phyloP scores from a whole-genome alignment of 352 stramenopile genomes.

The Globisporangium irregulare region DNA sequence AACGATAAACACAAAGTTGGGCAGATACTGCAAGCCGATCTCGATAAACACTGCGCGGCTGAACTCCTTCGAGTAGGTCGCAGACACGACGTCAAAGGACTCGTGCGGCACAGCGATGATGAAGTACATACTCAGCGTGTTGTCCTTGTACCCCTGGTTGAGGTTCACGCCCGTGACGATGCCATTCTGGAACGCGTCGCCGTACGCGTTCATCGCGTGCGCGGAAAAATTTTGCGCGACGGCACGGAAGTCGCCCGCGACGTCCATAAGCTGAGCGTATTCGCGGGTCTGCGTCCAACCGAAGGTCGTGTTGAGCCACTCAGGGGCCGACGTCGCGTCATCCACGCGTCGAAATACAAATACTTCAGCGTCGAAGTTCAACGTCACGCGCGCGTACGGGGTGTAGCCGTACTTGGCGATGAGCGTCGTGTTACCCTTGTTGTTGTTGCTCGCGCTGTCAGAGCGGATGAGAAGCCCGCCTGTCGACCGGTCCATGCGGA shows the following conservation, averaged over 20 bases:
- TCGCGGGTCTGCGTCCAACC: conserved; percentile 61
- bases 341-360: conserved; percentile 71
- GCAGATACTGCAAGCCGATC: conserved; percentile 50
- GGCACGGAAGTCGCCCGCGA: conserved; percentile 59
- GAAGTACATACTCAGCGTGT: conserved; percentile 82
- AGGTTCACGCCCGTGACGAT: conserved; percentile 68
- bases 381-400: conserved; percentile 61
- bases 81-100: conserved; percentile 47
- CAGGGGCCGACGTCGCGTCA: conserved; percentile 46
- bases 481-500: conserved; percentile 64
- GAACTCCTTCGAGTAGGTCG: conserved; percentile 79
- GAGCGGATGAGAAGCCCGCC: conserved; percentile 68
- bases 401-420: conserved; percentile 43
- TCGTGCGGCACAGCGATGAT: conserved; percentile 66
- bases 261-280: conserved; percentile 61
- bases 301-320: conserved; percentile 64
- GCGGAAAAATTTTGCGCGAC: conserved; percentile 60
- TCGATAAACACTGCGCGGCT: conserved; percentile 50
- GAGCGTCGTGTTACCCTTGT: conserved; percentile 69
- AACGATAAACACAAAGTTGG: conserved; percentile 46
- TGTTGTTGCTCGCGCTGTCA: conserved; percentile 64
- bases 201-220: conserved; percentile 71
- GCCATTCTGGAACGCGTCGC: conserved; percentile 50
- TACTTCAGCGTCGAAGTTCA: conserved; percentile 73
- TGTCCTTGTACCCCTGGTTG: conserved; percentile 48